phyloP scores from a whole-genome alignment of 73 alveolate genomes.

The Stentor roeselii region DNA sequence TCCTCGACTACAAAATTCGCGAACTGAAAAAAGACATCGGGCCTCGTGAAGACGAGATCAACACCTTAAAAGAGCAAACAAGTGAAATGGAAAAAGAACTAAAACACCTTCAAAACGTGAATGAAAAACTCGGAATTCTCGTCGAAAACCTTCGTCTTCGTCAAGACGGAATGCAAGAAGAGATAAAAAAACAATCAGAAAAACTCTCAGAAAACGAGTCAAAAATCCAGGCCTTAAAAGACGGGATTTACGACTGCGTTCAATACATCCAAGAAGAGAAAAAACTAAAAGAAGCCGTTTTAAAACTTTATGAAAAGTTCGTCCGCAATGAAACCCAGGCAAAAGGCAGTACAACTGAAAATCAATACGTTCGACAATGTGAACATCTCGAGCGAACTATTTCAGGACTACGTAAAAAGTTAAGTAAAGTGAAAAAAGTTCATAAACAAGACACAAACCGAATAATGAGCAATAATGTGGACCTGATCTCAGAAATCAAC shows the following conservation, averaged over 20 bases:
- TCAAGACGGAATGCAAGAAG: conserved; percentile 71
- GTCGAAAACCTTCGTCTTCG: conserved; percentile 84
- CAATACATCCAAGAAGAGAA: conserved; percentile 46
- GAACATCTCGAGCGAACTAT: conserved; percentile 74
- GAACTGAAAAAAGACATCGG: conserved; percentile 96
- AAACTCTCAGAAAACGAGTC: conserved; percentile 53
- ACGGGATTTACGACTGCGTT: conserved; percentile 29
- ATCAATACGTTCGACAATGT: conserved; percentile 69
- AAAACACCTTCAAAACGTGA: conserved; percentile 76
- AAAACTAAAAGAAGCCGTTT: conserved; percentile 63
- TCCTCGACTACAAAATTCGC: conserved; percentile 94
- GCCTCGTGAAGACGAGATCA: conserved; percentile 95
- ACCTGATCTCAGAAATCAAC: conserved; percentile 72
- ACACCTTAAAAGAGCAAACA: conserved; percentile 88
- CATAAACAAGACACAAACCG: conserved; percentile 79
- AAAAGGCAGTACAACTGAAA: conserved; percentile 71
- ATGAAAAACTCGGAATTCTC: conserved; percentile 70
- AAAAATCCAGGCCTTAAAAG: conserved; percentile 47
- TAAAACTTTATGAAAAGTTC: conserved; percentile 65
- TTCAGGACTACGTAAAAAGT: conserved; percentile 71
- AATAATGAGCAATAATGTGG: conserved; percentile 85
- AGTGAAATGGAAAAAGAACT: conserved; percentile 94
- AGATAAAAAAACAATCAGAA: conserved; percentile 55
- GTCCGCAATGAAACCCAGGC: conserved; percentile 75
- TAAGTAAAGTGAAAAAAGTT: conserved; percentile 71